Conservation (phyloP, 2,329 filamentous ascomycete genomes). For the Paramyrothecium sp. region DNA sequence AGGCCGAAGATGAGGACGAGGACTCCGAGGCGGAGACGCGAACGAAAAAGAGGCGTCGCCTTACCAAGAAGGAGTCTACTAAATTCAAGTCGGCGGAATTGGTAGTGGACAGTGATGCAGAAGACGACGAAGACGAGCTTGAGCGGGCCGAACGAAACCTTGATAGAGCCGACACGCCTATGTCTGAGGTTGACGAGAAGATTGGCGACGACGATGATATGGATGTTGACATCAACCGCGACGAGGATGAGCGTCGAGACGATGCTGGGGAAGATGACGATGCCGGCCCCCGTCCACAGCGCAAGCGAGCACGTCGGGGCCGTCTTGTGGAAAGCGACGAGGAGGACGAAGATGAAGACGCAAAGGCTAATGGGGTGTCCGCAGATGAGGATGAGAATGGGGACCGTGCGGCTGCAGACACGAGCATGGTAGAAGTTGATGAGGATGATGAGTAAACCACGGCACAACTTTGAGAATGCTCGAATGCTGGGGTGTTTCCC, state of each 20-base stretch:
- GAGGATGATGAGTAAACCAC: conserved; percentile 23
- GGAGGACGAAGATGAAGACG: conserved; percentile 37
- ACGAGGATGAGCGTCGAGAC: conserved; percentile 35
- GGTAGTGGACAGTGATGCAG: conserved; percentile 73
- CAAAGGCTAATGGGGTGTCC: conserved; percentile 14
- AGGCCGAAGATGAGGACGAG: conserved; percentile 36
- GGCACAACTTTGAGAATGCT: conserved; percentile 1
- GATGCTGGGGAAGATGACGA: conserved; percentile 44
- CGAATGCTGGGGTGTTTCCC: neutral
- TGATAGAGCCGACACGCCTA: conserved; percentile 31
- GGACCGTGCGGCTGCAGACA: conserved; percentile 27
- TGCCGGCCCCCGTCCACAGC: conserved; percentile 40
- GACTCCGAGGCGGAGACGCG: conserved; percentile 42
- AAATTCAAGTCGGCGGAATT: conserved; percentile 89
- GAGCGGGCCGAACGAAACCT: conserved; percentile 45
- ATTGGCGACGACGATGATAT: conserved; percentile 42
- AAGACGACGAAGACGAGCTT: conserved; percentile 40
- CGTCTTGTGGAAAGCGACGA: conserved; percentile 56
- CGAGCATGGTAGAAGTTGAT: conserved; percentile 38
- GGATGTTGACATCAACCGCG: conserved; percentile 43
- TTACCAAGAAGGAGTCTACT: conserved; percentile 45
- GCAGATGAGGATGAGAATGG: conserved; percentile 22
- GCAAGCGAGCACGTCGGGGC: conserved; percentile 48
- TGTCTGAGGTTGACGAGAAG: conserved; percentile 35
- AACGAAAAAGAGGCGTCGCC: conserved; percentile 62